phyloP scores from a whole-genome alignment of 495 filamentous ascomycete genomes.

The Aspergillus sclerotioniger region DNA sequence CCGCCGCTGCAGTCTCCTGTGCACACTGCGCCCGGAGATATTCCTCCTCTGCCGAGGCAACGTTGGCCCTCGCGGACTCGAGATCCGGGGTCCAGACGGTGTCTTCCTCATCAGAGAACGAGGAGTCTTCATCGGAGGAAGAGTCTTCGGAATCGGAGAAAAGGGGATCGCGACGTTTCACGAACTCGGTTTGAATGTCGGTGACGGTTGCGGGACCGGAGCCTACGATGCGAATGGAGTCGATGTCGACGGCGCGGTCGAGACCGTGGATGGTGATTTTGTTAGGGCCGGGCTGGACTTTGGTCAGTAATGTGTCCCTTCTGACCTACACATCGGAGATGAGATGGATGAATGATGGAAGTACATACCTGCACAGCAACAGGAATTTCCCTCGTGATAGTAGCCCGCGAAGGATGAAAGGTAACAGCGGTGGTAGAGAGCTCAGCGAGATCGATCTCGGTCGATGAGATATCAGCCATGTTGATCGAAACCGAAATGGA shows the following conservation, averaged over 20 bases:
- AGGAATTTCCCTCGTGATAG: background rate
- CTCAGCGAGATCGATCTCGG: background rate
- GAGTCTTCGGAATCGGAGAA: conserved; percentile 41
- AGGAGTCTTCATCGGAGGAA: conserved; percentile 30
- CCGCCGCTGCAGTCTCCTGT: conserved; percentile 11
- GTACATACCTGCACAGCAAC: background rate
- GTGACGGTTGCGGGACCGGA: conserved; percentile 59
- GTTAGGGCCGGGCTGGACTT: conserved; percentile 54
- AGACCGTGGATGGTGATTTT: conserved; percentile 66
- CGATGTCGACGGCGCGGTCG: conserved; percentile 56
- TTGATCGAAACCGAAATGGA: background rate
- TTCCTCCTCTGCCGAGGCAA: conserved; percentile 13
- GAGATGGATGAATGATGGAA: background rate
- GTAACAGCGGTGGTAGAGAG: background rate
- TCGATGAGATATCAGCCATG: background rate
- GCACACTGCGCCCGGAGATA: conserved; percentile 22
- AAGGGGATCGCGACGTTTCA: conserved; percentile 45
- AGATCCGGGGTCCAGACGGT: conserved; percentile 10
- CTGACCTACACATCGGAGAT: too few relatives aligned
- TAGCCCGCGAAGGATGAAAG: background rate
- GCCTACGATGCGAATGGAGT: conserved; percentile 71
- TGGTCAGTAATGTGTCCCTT: too few relatives aligned
- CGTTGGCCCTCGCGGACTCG: conserved; percentile 14
- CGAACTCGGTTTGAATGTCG: conserved; percentile 61
- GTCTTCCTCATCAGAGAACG: too few relatives aligned